Base-by-base conservation (phyloP, 768 basidiomycete species). In the Russula compacta region DNA sequence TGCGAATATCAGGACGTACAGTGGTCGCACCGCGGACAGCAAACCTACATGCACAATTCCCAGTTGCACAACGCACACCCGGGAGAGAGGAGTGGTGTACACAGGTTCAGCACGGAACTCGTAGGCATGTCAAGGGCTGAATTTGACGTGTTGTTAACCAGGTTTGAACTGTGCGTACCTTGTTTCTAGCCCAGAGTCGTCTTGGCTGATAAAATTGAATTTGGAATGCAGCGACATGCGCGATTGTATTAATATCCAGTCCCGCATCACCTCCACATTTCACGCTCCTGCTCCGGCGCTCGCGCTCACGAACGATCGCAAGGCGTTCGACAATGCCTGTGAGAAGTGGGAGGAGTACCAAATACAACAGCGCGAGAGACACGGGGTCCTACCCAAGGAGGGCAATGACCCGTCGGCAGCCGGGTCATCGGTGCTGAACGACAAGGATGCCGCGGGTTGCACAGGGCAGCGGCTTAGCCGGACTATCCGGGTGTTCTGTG, bases 91-190 rank as follows among this genome's bases (percentile, higher is more conserved):
- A 32, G 10, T 15, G 40, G 38, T 17, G n/a, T 38, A 14, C 40
- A 29, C 56, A 53, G 14, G 51, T 63, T 63, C 57, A n/a, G 42
- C 17, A 6, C 51, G 19, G 74, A 72, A 24, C 74, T 87, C 29
- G 62, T 76, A 54, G 75, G 77, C 14, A 73, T 88, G 71, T 80
- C 78, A 9, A 72, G 86, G 61, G 76, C 80, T 44, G 83, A 86
- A 48, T 87, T 86, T 64, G 84, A 88, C 64, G 74, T 72, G 35
- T 71, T 86, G 33, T 67, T 87, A 61, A 71, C 69, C 42, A 75
- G 78, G 60, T 88, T 86, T 64, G 79, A 84, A 39, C 69, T 86
- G 87, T 87, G 67, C 71, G 86, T 77, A 12, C 60, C 15, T 15
- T 39, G 47, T 39, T 64, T 48, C 62, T 53, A 17, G 38, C 33